A percentile compares a stretch with the other conserved stretches of the same genome.
Conservation (phyloP, 768 basidiomycete genomes). For the Lactarius deliciosus region DNA sequence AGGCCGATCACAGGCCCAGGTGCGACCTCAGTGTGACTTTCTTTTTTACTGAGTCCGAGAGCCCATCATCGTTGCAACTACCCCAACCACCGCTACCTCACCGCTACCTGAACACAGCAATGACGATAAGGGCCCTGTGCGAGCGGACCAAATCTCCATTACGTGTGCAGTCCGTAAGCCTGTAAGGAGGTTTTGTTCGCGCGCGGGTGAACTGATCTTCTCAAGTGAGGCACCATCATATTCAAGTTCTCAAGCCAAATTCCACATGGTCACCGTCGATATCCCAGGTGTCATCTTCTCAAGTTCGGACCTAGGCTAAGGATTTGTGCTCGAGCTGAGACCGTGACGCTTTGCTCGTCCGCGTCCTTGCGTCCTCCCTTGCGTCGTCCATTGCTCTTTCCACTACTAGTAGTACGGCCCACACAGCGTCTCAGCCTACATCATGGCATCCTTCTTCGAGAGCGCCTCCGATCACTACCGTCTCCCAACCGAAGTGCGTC, state of each 20-base stretch:
- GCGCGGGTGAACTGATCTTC: too few species aligned
- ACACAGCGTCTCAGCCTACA: neutral
- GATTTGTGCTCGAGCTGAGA: neutral
- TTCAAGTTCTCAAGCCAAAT: slow-evolving; percentile 11
- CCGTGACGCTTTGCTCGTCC: neutral
- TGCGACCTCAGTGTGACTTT: too few species aligned
- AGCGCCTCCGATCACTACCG: slow-evolving; percentile 41
- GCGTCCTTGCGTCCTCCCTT: slow-evolving; percentile 2
- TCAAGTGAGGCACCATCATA: neutral
- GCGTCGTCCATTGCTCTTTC: slow-evolving; percentile 16
- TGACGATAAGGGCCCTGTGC: too few species aligned
- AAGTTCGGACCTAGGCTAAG: neutral
- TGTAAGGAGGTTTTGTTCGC: too few species aligned
- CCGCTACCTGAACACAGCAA: too few species aligned
- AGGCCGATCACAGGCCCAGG: too few species aligned
- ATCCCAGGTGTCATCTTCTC: slow-evolving; percentile 5
- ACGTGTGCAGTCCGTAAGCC: too few species aligned
- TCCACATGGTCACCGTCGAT: slow-evolving; percentile 19
- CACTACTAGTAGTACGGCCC: neutral
- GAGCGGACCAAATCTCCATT: too few species aligned
- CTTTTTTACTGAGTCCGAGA: too few species aligned
- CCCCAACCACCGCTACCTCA: too few species aligned
- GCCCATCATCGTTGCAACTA: too few species aligned
- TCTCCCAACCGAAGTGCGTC: slow-evolving; percentile 64
- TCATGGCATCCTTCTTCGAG: slow-evolving; percentile 10